Base-by-base conservation (phyloP, 176 grass and related monocot genomes). In the Echinochloa phyllopogon region DNA sequence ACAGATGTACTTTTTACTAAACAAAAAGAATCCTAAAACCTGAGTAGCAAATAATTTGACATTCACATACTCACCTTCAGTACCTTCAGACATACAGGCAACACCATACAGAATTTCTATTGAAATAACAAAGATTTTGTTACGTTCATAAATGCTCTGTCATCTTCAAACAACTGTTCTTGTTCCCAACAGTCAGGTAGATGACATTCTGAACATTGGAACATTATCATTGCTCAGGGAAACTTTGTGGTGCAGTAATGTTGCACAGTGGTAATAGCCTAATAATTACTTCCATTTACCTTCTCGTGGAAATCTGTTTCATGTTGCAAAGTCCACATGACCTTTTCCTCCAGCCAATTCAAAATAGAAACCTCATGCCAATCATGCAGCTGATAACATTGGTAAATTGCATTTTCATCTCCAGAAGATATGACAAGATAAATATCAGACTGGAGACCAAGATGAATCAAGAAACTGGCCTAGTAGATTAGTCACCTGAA, bases 401-500 rank as follows among this genome's bases (percentile, higher is more conserved):
- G 67, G 27, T 50, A 49, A 79, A 74, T 79, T 40, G 10, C 86
- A 44, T 52, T 23, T 44, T 4, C 76, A 73, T 47, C 27, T 17
- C 40, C 66, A 73, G 29, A 64, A 57, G 29, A 74, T 14, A 79
- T 78, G 38, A 59, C 2, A 25, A 83, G 65, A 87, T 62, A 20
- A 8, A 61, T 33, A 78, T 90, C 59, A 94, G 40, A 91, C 86
- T 3, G 87, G 93, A 79, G 91, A 93, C 96, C 89, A 90, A 76
- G 87, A 75, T 40, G 91, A 87, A 56, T 78, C 79, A 81, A 94
- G 83, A 83, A 95, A 85, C 57, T 90, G 93, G 52, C 93, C 85
- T 59, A 90, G 87, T 60, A 92, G 85, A 88, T 95, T 95, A 52
- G 87, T 93, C 40, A 89, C 91, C 93, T 98, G 91, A 73, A 85